Evolutionary conservation across 2,329 filamentous ascomycete species (phyloP).

Genomic region (Hypoxylon rubiginosum): DNA sequence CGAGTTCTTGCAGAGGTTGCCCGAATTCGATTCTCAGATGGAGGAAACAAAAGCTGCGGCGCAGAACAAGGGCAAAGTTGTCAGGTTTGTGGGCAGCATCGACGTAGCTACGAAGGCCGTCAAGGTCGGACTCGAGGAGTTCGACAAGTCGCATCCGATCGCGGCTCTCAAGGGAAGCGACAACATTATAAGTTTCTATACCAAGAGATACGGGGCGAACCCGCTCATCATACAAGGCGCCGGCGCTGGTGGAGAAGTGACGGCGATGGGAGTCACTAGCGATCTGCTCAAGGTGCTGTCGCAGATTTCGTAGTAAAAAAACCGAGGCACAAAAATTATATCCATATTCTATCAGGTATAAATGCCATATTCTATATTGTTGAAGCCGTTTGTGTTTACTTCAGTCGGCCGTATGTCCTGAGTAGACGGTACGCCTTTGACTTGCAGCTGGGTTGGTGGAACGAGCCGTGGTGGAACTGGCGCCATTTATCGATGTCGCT

Average conservation of each 20-base stretch:
- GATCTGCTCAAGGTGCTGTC: conserved; percentile 91
- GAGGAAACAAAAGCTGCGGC: conserved; percentile 88
- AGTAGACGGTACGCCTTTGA: conserved; percentile 39
- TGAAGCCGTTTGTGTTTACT: conserved; percentile 6
- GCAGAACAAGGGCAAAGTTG: conserved; percentile 88
- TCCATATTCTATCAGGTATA: conserved; percentile 23
- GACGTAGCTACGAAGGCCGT: conserved; percentile 85
- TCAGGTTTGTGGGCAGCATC: conserved; percentile 94
- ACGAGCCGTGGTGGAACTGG: conserved; percentile 34
- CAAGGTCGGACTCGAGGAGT: conserved; percentile 92
- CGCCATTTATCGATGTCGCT: conserved; percentile 14
- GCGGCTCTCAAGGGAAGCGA: conserved; percentile 96
- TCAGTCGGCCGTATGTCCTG: conserved; percentile 27
- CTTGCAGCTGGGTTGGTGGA: conserved; percentile 15
- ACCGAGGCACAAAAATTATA: conserved; percentile 29
- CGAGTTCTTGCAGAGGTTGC: conserved; percentile 86
- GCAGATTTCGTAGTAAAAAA: conserved; percentile 69
- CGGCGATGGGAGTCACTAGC: conserved; percentile 96
- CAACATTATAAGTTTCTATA: conserved; percentile 99
- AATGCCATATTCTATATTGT: conserved; percentile 22
- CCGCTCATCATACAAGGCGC: conserved; percentile 95
- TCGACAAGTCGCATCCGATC: conserved; percentile 89
- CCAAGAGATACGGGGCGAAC: conserved; percentile 90
- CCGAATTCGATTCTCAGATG: conserved; percentile 90
- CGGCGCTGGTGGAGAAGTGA: conserved; percentile 93